Evolutionary conservation across 148 eudicot species (phyloP).

Genomic region (Rhododendron ferrugineum): DNA sequence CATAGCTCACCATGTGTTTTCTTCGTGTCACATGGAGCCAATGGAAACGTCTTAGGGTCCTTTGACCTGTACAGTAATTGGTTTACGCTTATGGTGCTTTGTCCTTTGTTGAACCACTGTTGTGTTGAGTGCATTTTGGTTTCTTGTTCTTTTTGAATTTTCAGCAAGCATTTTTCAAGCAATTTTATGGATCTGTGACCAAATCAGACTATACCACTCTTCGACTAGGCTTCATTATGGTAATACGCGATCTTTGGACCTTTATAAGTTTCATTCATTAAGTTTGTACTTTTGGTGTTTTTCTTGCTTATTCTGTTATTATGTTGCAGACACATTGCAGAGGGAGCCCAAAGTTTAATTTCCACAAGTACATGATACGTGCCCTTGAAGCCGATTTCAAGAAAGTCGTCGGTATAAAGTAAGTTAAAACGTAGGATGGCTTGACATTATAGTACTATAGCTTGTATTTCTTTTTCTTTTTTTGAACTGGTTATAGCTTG

Average conservation of each 20-base stretch:
- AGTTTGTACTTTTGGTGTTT: not conserved
- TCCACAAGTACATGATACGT: constrained; percentile 94
- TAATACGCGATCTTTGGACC: not conserved
- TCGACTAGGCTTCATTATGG: constrained; percentile 79
- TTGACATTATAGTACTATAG: not conserved
- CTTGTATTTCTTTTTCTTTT: not conserved
- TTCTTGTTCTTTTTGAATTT: not conserved
- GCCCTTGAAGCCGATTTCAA: constrained; percentile 92
- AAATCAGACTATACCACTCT: constrained; percentile 70
- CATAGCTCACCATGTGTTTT: not conserved
- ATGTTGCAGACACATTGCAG: constrained; percentile 65
- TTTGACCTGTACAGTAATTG: not conserved
- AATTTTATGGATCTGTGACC: constrained; percentile 87
- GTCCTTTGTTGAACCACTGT: not conserved
- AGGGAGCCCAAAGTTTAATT: constrained; percentile 74
- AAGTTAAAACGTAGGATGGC: constrained; percentile 17
- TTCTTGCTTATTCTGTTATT: constrained; percentile 8
- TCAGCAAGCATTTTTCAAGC: constrained; percentile 78
- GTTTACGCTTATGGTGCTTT: not conserved
- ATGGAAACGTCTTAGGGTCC: not conserved
- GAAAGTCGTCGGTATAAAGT: constrained; percentile 92
- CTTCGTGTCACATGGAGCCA: not conserved
- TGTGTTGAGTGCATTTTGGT: not conserved
- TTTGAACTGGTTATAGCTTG: not conserved
- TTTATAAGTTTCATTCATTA: not conserved